Evolutionary conservation across 352 stramenopile species (phyloP).

Genomic region (Globisporangium paddicum): DNA sequence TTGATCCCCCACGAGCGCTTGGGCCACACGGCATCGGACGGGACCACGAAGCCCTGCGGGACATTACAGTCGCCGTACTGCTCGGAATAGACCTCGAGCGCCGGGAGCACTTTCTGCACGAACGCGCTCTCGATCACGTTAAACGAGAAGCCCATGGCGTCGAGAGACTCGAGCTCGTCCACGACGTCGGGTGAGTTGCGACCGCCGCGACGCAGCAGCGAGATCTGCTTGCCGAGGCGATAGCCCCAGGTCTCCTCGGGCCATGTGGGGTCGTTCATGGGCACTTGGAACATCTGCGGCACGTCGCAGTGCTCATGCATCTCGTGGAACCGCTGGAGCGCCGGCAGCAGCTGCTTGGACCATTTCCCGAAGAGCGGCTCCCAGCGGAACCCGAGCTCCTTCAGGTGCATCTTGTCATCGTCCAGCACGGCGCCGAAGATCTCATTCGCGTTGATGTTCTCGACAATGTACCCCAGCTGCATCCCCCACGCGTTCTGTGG

Average conservation of each 20-base stretch:
- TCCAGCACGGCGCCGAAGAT: conserved; percentile 44
- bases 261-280: conserved; percentile 66
- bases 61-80: conserved; percentile 87
- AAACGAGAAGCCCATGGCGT: conserved; percentile 66
- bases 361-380: conserved; percentile 56
- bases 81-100: conserved; percentile 80
- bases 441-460: conserved; percentile 30
- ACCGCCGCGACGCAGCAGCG: conserved; percentile 46
- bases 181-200: conserved; percentile 30
- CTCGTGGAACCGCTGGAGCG: conserved; percentile 70
- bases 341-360: conserved; percentile 46
- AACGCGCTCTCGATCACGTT: conserved; percentile 60
- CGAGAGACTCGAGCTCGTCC: conserved; percentile 50
- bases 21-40: conserved; percentile 68
- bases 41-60: conserved; percentile 88
- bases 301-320: conserved; percentile 87
- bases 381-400: conserved; percentile 53
- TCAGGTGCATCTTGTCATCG: conserved; percentile 29
- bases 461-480: conserved; percentile 53
- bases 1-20: conserved; percentile 80
- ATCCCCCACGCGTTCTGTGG: conserved; percentile 29
- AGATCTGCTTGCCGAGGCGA: conserved; percentile 82
- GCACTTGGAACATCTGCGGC: conserved; percentile 87
- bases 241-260: conserved; percentile 79
- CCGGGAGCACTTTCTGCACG: conserved; percentile 51